Conservation (phyloP, 208 protist species). For the Phytomonas sp. region DNA sequence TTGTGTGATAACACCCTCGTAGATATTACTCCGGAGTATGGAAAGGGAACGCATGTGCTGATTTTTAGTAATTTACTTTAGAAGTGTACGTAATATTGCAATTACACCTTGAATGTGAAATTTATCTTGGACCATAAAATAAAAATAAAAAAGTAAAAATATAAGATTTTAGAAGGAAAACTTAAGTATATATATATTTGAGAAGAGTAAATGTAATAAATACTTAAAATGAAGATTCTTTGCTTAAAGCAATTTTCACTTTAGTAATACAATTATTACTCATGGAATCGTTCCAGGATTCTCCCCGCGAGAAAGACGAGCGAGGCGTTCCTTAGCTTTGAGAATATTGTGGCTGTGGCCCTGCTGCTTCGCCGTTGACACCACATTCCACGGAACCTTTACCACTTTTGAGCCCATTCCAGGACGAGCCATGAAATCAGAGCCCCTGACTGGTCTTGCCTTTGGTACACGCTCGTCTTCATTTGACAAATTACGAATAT, state of each 20-base stretch:
- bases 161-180: neutral
- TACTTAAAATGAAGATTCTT: neutral
- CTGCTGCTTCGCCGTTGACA: slow-evolving; percentile 49
- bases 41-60: neutral
- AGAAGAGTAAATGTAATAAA: neutral
- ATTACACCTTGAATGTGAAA: neutral
- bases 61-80: neutral
- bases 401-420: slow-evolving; percentile 41
- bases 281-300: slow-evolving; percentile 79
- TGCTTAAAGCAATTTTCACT: slow-evolving; percentile 5
- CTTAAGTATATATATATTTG: neutral
- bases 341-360: slow-evolving; percentile 67
- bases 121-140: neutral
- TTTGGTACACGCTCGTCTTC: slow-evolving; percentile 45
- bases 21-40: neutral
- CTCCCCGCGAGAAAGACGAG: slow-evolving; percentile 79
- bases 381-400: slow-evolving; percentile 79
- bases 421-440: slow-evolving; percentile 27
- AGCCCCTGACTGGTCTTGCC: slow-evolving; percentile 52
- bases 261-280: slow-evolving; percentile 6
- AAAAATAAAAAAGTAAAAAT: neutral
- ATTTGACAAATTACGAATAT: slow-evolving; percentile 47
- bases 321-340: slow-evolving; percentile 74
- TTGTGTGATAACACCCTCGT: neutral
- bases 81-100: neutral